Evolutionary conservation across 2,329 filamentous ascomycete genomes (phyloP), one percentile per base, ranked within the genome.

Genomic region (Epichloe gansuensis): DNA sequence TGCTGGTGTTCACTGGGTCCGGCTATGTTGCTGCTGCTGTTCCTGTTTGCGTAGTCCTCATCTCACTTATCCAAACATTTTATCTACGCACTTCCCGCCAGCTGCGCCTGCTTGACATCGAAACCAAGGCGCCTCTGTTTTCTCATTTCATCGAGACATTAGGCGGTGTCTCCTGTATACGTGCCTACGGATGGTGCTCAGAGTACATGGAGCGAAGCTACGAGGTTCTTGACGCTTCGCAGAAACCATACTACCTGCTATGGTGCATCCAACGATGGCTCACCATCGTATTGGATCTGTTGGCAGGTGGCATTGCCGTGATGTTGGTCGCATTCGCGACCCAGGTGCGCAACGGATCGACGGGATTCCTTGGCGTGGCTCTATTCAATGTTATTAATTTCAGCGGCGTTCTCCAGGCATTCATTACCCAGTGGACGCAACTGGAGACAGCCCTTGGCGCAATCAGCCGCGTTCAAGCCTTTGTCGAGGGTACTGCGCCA

Each of bases 251-350:
- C 6, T 66, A 78, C 53, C 62, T 76, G 6, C 65, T 77, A 9
- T 72, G 67, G 52, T 69, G 70, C 21, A 71, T 77, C 13, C 75
- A 78, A 55, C 64, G 71, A 25, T 78, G 75, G 74, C 62, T 78
- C 1, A 71, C 65, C 0, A 59, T 78, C 2, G 72, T 74, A 1
- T 59, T 79, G 9, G 73, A 78, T 54, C 59, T 78, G 2, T 46
- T 62, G 3, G 71, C 76, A 0, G 70, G 74, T 0, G 69, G 59
- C 2, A 65, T 79, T 35, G 74, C 74, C 1, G 66, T 72, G 0
- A 57, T 76, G 2, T 58, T 78, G 2, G 70, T 78, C 9, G 63
- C 52, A 4, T 59, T 77, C 2, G 70, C 73, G 1, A 69, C 75
- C 2, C 50, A 55, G 44, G 59, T 76, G 8, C 54, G 55, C 9